These are phyloP conservation scores for Persicaria maculosa DNA, from an alignment of 148 eudicot genomes.

Conservation along the genomic window DNA sequence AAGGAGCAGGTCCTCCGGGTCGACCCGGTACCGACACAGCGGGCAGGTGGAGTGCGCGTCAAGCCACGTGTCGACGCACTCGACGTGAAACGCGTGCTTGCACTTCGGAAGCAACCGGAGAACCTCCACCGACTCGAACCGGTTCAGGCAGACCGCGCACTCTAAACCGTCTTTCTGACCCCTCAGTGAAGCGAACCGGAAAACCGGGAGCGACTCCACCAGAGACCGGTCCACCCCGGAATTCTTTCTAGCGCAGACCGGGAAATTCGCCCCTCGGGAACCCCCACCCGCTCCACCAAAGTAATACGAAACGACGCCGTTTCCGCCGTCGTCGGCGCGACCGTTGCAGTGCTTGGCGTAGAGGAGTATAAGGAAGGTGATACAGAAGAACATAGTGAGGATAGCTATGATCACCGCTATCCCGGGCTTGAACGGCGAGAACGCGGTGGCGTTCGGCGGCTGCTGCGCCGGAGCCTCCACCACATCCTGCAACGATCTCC, in stretches of 20 bases:
- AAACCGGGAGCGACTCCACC: slow-evolving; percentile 59
- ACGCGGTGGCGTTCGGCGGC: not conserved
- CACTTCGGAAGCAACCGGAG: slow-evolving; percentile 70
- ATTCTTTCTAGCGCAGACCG: slow-evolving; percentile 25
- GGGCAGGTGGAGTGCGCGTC: slow-evolving; percentile 90
- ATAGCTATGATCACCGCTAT: slow-evolving; percentile 44
- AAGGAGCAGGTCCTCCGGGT: slow-evolving; percentile 63
- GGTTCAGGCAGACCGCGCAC: slow-evolving; percentile 79
- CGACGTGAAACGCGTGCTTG: slow-evolving; percentile 86
- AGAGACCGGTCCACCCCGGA: slow-evolving; percentile 62
- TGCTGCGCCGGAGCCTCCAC: not conserved
- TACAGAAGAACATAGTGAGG: slow-evolving; percentile 43
- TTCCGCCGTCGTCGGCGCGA: not conserved
- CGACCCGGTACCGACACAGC: slow-evolving; percentile 69
- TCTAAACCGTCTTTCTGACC: slow-evolving; percentile 70
- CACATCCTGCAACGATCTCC: not conserved
- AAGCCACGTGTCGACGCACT: slow-evolving; percentile 90
- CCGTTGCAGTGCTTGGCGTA: slow-evolving; percentile 52
- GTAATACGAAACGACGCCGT: slow-evolving; percentile 10
- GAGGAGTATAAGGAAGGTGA: slow-evolving; percentile 53
- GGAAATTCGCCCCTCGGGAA: not conserved
- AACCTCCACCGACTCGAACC: slow-evolving; percentile 55
- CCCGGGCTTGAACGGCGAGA: slow-evolving; percentile 47
- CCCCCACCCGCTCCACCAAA: not conserved
- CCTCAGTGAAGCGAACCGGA: slow-evolving; percentile 51